Conservation (phyloP, 164 flowering plant species). For the Paratinospora sagittata region DNA sequence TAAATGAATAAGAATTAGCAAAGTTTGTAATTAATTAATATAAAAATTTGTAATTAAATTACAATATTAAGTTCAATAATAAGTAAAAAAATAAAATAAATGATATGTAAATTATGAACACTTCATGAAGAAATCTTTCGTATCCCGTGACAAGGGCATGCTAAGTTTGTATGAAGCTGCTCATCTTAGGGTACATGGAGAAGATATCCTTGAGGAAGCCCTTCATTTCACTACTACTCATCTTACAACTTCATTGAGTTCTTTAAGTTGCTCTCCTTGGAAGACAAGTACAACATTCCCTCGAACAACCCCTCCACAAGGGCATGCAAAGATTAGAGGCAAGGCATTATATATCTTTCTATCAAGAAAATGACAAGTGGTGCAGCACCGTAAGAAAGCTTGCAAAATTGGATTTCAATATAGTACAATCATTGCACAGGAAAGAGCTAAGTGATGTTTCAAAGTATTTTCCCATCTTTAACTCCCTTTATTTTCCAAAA, state of each 20-base stretch:
- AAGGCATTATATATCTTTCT: not conserved
- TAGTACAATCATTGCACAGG: not conserved
- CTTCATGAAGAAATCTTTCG: too few relatives aligned
- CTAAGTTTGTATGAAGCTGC: conserved; percentile 5
- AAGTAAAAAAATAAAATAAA: too few relatives aligned
- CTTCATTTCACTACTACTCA: not conserved
- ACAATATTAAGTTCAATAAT: too few relatives aligned
- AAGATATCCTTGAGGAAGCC: conserved; percentile 8
- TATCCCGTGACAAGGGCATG: too few relatives aligned
- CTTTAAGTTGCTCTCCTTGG: not conserved
- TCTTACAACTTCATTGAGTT: not conserved
- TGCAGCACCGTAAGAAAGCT: not conserved
- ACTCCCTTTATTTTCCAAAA: too few relatives aligned
- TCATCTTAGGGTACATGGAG: not conserved
- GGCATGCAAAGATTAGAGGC: conserved; percentile 5
- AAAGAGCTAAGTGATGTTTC: not conserved
- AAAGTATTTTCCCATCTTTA: not conserved
- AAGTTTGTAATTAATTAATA: too few relatives aligned
- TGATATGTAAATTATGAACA: too few relatives aligned
- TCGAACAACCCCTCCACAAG: not conserved
- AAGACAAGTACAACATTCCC: not conserved
- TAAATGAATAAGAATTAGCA: too few relatives aligned
- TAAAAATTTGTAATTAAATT: too few relatives aligned
- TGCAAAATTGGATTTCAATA: not conserved
- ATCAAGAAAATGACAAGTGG: not conserved